A percentile compares a stretch with the other conserved stretches of the same genome.
phyloP scores from a whole-genome alignment of 129 eudicot species.

The Artemisia tridentata region DNA sequence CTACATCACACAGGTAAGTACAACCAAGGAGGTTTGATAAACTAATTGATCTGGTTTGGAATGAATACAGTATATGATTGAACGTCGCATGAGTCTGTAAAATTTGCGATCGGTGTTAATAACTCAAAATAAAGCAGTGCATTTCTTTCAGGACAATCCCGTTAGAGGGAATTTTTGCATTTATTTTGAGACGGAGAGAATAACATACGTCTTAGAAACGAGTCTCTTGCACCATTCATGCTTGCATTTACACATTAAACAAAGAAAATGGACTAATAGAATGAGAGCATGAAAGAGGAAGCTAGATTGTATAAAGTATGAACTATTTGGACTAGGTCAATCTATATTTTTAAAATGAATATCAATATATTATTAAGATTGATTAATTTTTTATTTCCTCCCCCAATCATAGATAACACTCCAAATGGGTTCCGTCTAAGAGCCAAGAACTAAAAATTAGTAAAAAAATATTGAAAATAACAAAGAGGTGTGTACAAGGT shows the following conservation, averaged over 20 bases:
- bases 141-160: background rate
- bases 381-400: conserved; percentile 26
- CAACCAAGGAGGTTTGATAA: conserved; percentile 18
- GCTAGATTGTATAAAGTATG: conserved; percentile 26
- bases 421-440: conserved; percentile 38
- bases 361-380: background rate
- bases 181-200: background rate
- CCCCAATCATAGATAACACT: conserved; percentile 30
- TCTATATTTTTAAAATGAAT: conserved; percentile 18
- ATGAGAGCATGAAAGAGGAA: conserved; percentile 26
- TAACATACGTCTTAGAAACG: too few species aligned
- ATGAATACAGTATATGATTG: background rate
- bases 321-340: conserved; percentile 50
- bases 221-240: background rate
- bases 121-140: too few species aligned
- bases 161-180: background rate
- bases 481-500: conserved; percentile 43
- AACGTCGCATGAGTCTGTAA: background rate
- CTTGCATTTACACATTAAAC: conserved; percentile 10
- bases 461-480: conserved; percentile 21
- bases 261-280: conserved; percentile 11
- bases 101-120: too few species aligned
- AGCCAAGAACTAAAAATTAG: conserved; percentile 25
- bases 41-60: background rate
- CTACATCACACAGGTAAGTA: conserved; percentile 20